A percentile compares a stretch with the other conserved stretches of the same genome.
Evolutionary conservation across 805 yeast genomes (phyloP).

Genomic region (Saccharomycopsis amapae): DNA sequence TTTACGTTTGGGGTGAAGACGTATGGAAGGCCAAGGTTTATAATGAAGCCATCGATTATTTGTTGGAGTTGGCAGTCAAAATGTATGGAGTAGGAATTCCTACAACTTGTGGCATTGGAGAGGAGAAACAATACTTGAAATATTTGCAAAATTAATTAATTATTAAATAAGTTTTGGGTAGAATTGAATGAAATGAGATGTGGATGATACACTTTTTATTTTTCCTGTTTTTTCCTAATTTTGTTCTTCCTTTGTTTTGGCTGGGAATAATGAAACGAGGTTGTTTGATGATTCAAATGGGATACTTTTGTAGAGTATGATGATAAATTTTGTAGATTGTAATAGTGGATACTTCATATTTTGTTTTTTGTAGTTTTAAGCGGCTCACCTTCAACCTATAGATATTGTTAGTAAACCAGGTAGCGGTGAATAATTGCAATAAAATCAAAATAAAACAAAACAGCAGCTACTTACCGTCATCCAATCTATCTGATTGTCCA

Average conservation of each 20-base stretch:
- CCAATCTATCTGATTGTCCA: conserved; percentile 31
- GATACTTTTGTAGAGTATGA: neutral
- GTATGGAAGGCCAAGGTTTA: conserved; percentile 90
- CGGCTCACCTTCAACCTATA: conserved; percentile 9
- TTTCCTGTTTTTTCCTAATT: no score
- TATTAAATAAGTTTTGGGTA: no score
- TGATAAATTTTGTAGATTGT: neutral
- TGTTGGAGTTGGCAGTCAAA: conserved; percentile 76
- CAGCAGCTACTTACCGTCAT: conserved; percentile 21
- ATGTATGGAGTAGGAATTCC: conserved; percentile 69
- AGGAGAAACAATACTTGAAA: conserved; percentile 1
- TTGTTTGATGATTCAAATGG: neutral
- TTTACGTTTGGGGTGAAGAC: conserved; percentile 92
- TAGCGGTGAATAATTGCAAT: neutral
- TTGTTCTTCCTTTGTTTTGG: no score
- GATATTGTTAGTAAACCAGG: neutral
- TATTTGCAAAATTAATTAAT: neutral
- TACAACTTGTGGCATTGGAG: conserved; percentile 28
- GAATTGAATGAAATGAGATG: no score
- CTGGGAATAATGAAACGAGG: neutral
- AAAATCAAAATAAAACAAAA: neutral
- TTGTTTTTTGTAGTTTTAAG: conserved; percentile 8
- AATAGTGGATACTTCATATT: no score
- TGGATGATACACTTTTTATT: no score
- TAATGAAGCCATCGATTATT: conserved; percentile 88